Conservation (phyloP, 352 stramenopile species). For the Globisporangium echinulatum region DNA sequence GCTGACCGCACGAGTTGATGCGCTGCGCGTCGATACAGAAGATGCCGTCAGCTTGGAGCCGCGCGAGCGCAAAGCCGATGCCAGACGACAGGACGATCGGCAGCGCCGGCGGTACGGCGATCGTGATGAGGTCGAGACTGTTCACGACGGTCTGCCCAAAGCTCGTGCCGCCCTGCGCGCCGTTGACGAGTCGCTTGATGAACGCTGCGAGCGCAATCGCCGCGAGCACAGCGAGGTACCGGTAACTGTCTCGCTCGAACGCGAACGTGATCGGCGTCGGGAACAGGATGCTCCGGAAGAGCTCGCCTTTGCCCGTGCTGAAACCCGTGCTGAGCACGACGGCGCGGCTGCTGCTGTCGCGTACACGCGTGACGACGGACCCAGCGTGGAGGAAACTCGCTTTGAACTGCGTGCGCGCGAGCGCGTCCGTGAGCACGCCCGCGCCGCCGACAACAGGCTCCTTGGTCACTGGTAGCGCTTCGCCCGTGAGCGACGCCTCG, state of each 20-base stretch:
- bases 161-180: conserved; percentile 18
- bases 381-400: conserved; percentile 54
- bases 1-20: conserved; percentile 59
- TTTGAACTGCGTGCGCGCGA: conserved; percentile 28
- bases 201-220: conserved; percentile 6
- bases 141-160: conserved; percentile 6
- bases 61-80: conserved; percentile 42
- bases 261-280: conserved; percentile 44
- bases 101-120: conserved; percentile 42
- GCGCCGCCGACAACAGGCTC: conserved; percentile 16
- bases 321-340: conserved; percentile 57
- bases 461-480: conserved; percentile 73
- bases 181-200: conserved; percentile 34
- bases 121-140: conserved; percentile 52
- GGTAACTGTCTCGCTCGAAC: conserved; percentile 63
- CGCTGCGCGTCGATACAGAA: conserved; percentile 64
- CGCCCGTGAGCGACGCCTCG: conserved; percentile 64
- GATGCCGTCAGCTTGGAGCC: conserved; percentile 32
- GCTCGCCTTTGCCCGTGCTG: conserved; percentile 61
- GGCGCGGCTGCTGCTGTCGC: conserved; percentile 15
- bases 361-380: conserved; percentile 20
- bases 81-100: conserved; percentile 49
- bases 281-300: conserved; percentile 64
- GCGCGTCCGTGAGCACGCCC: conserved; percentile 19
- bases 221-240: conserved; percentile 36